Evolutionary conservation across 2,329 filamentous ascomycete species (phyloP).

Genomic region (Fusarium chlamydosporum): DNA sequence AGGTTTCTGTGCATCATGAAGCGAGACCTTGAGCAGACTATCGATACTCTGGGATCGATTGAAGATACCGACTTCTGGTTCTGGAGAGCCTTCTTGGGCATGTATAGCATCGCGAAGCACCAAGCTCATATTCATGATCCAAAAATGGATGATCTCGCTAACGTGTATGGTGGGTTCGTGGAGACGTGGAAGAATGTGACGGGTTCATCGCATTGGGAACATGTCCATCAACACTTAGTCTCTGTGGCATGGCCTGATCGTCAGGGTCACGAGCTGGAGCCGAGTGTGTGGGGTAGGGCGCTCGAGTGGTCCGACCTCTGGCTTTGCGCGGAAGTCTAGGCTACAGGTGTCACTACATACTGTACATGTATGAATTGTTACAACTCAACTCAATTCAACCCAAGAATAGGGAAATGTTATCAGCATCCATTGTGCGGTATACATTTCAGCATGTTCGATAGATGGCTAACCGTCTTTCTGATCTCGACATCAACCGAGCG

Average conservation of each 20-base stretch:
- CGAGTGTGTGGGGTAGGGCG: conserved; percentile 14
- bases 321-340: background rate
- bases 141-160: background rate
- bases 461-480: background rate
- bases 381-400: conserved; percentile 5
- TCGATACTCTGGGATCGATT: rapidly evolving
- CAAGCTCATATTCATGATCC: background rate
- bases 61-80: conserved; percentile 34
- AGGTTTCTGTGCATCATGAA: conserved; percentile 20
- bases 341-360: background rate
- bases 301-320: background rate
- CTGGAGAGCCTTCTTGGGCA: conserved; percentile 40
- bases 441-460: background rate
- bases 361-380: background rate
- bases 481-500: background rate
- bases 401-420: background rate
- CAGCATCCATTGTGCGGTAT: background rate
- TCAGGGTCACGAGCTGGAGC: conserved; percentile 3
- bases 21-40: conserved; percentile 14
- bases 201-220: conserved; percentile 7
- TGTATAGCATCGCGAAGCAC: conserved; percentile 28
- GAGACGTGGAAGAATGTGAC: conserved; percentile 14
- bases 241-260: conserved; percentile 26
- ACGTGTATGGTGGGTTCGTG: conserved; percentile 9
- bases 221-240: conserved; percentile 8